These are phyloP conservation scores for Ceratocystis lukuohia DNA, from an alignment of 2,329 filamentous ascomycete species.

Conservation along the genomic window DNA sequence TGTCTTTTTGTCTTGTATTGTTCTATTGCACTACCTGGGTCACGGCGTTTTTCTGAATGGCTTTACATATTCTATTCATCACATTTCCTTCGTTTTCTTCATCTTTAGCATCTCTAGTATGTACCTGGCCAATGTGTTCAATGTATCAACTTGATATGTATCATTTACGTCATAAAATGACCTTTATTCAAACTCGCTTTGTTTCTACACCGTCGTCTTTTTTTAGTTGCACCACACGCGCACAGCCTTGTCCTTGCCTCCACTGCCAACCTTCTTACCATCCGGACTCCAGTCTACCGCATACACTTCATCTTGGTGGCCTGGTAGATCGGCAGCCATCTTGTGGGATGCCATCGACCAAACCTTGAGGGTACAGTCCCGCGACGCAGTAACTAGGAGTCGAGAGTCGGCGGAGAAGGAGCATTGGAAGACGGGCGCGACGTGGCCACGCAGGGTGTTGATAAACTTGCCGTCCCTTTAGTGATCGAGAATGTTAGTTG, in stretches of 20 bases:
- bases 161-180: not conserved
- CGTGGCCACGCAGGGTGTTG: constrained; percentile 76
- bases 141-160: not conserved
- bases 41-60: constrained; percentile 19
- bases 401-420: constrained; percentile 85
- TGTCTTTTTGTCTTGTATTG: constrained; percentile 18
- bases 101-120: not conserved
- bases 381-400: constrained; percentile 74
- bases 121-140: not conserved
- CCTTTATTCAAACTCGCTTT: not conserved
- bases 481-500: constrained; percentile 15
- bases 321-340: constrained; percentile 65
- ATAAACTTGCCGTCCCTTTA: constrained; percentile 59
- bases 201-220: constrained; percentile 3
- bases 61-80: constrained; percentile 18
- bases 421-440: constrained; percentile 79
- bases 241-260: constrained; percentile 79
- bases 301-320: constrained; percentile 86
- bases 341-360: constrained; percentile 86
- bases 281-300: constrained; percentile 92
- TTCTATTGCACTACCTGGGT: constrained; percentile 19
- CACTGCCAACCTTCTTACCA: constrained; percentile 76
- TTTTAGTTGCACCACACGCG: constrained; percentile 50
- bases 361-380: constrained; percentile 87
- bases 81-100: not conserved